A percentile compares a stretch with the other conserved stretches of the same genome.
phyloP scores from a whole-genome alignment of 495 filamentous ascomycete genomes.

The Xanthoparmelia taractica region DNA sequence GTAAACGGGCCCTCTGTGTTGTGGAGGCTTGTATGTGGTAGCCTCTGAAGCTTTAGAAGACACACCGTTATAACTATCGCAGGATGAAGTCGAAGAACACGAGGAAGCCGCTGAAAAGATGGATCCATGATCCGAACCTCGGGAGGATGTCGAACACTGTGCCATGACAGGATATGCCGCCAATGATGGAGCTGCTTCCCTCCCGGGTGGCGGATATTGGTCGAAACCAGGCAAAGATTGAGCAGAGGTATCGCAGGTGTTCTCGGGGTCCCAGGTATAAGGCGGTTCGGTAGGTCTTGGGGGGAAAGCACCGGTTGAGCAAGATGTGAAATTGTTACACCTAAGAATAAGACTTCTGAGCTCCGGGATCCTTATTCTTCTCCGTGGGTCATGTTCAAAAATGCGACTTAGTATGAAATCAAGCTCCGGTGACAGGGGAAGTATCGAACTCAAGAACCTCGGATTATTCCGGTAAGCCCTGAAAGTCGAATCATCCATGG shows the following conservation, averaged over 20 bases:
- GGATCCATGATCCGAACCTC: constrained; percentile 14
- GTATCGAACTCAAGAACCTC: constrained; percentile 83
- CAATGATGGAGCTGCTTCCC: neutral
- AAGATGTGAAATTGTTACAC: constrained; percentile 66
- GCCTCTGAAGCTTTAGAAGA: neutral
- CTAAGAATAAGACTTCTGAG: constrained; percentile 66
- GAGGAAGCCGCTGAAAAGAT: constrained; percentile 12
- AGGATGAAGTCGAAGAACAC: constrained; percentile 17
- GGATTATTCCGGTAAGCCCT: constrained; percentile 79
- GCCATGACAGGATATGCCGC: constrained; percentile 7
- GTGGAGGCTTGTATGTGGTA: constrained; percentile 7
- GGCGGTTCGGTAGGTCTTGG: constrained; percentile 17
- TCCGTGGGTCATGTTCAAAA: constrained; percentile 80
- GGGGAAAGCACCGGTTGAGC: constrained; percentile 11
- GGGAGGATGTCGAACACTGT: constrained; percentile 13
- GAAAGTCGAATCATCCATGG: constrained; percentile 89
- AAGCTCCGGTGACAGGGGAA: constrained; percentile 85
- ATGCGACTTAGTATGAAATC: constrained; percentile 80
- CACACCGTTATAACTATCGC: constrained; percentile 5
- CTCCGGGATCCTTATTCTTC: constrained; percentile 78
- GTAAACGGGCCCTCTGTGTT: neutral
- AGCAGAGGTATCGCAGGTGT: neutral
- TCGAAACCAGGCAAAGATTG: neutral
- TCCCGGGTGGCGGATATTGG: constrained; percentile 1
- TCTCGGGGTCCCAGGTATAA: neutral